These are phyloP conservation scores for Ogataea pilisensis DNA, from an alignment of 805 yeast species.

Conservation along the genomic window DNA sequence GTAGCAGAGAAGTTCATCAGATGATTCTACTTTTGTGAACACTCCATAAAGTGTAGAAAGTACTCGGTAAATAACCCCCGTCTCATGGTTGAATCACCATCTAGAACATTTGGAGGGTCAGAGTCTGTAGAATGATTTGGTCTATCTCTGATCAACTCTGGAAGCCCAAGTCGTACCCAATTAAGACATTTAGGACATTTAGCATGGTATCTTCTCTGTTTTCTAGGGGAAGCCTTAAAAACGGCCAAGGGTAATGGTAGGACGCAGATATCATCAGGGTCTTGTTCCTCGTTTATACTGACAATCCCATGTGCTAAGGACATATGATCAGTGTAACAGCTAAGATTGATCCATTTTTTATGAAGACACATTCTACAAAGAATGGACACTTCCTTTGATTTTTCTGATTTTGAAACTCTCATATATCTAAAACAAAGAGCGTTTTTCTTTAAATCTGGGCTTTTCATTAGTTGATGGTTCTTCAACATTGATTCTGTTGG, in stretches of 20 bases:
- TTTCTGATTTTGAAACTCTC: slow-evolving; percentile 1
- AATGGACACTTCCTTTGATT: slow-evolving; percentile 1
- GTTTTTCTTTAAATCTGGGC: slow-evolving; percentile 4
- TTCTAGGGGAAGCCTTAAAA: slow-evolving; percentile 12
- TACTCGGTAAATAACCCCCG: slow-evolving; percentile 23
- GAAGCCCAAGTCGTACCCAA: slow-evolving; percentile 21
- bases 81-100: slow-evolving; percentile 2
- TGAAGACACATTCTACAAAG: slow-evolving; percentile 22
- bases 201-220: slow-evolving; percentile 18
- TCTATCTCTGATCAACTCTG: slow-evolving; percentile 5
- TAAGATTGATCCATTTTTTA: slow-evolving; percentile 16
- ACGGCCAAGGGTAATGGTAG: slow-evolving; percentile 19
- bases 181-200: slow-evolving; percentile 21
- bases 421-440: slow-evolving; percentile 12
- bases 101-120: not conserved
- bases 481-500: slow-evolving; percentile 7
- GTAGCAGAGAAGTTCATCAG: too few relatives aligned
- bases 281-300: not conserved
- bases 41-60: slow-evolving; percentile 19
- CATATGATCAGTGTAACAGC: slow-evolving; percentile 16
- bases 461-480: slow-evolving; percentile 3
- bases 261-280: slow-evolving; percentile 6
- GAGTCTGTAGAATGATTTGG: not conserved
- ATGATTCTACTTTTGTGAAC: too few relatives aligned
- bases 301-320: slow-evolving; percentile 24